phyloP scores from a whole-genome alignment of 164 flowering plant genomes.

The Brasenia schreberi region DNA sequence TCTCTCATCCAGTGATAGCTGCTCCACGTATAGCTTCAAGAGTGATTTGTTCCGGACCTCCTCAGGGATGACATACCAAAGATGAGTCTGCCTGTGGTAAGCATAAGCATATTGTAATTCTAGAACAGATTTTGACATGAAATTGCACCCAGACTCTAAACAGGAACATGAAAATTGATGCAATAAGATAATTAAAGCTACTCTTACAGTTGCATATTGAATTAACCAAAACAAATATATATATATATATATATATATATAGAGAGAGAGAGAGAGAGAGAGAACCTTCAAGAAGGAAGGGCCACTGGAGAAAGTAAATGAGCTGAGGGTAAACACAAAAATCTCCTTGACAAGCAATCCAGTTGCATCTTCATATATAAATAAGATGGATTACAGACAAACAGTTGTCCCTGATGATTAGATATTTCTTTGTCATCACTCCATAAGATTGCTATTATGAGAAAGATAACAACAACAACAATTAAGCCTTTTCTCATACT shows the following conservation, averaged over 20 bases:
- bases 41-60: conserved; percentile 53
- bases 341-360: conserved; percentile 25
- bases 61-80: conserved; percentile 70
- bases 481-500: too few species aligned
- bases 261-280: background rate
- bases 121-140: too few species aligned
- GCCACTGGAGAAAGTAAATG: conserved; percentile 20
- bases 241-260: background rate
- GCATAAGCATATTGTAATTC: background rate
- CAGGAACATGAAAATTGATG: background rate
- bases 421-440: too few species aligned
- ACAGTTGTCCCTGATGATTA: too few species aligned
- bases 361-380: conserved; percentile 17
- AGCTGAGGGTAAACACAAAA: conserved; percentile 19
- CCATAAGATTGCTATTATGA: too few species aligned
- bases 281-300: conserved; percentile 50
- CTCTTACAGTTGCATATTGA: background rate
- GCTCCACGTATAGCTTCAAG: conserved; percentile 35
- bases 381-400: background rate
- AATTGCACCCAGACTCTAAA: background rate
- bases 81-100: conserved; percentile 63
- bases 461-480: too few species aligned
- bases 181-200: background rate
- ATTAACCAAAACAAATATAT: background rate
- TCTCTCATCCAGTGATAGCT: conserved; percentile 61